Evolutionary conservation across 495 filamentous ascomycete genomes (phyloP).

Genomic region (Hypoxylon subgilvum): DNA sequence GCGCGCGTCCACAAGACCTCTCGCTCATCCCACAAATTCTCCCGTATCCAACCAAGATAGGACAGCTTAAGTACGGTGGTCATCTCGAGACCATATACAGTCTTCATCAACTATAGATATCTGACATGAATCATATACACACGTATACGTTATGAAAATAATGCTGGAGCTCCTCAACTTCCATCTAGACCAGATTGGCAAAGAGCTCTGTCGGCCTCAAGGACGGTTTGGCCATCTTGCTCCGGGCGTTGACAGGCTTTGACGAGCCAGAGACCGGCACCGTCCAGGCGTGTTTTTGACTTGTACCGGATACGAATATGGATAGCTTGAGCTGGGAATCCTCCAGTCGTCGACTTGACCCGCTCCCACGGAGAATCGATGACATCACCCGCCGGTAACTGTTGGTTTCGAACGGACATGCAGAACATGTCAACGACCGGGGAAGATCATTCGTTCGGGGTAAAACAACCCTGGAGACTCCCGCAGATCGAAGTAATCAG

Average conservation of each 20-base stretch:
- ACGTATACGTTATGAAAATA: not conserved
- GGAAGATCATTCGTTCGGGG: not conserved
- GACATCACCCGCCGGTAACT: not conserved
- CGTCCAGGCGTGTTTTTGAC: too few species aligned
- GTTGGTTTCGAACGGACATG: not conserved
- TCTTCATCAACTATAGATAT: not conserved
- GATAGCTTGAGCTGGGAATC: not conserved
- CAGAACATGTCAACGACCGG: not conserved
- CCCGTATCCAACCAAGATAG: not conserved
- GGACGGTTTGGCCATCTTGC: too few species aligned
- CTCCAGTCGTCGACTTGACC: not conserved
- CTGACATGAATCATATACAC: not conserved
- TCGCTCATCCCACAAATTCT: slow-evolving; percentile 13
- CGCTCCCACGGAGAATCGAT: not conserved
- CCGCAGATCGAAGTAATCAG: not conserved
- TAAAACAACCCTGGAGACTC: not conserved
- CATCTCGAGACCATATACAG: not conserved
- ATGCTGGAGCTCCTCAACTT: not conserved
- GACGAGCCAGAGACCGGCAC: too few species aligned
- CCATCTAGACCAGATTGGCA: not conserved
- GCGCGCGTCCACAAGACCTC: too few species aligned
- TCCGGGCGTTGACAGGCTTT: too few species aligned
- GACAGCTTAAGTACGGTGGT: not conserved
- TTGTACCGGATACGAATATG: too few species aligned
- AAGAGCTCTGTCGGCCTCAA: too few species aligned